These are phyloP conservation scores for Colletotrichum simmondsii DNA, from an alignment of 2,329 filamentous ascomycete species.

Conservation along the genomic window DNA sequence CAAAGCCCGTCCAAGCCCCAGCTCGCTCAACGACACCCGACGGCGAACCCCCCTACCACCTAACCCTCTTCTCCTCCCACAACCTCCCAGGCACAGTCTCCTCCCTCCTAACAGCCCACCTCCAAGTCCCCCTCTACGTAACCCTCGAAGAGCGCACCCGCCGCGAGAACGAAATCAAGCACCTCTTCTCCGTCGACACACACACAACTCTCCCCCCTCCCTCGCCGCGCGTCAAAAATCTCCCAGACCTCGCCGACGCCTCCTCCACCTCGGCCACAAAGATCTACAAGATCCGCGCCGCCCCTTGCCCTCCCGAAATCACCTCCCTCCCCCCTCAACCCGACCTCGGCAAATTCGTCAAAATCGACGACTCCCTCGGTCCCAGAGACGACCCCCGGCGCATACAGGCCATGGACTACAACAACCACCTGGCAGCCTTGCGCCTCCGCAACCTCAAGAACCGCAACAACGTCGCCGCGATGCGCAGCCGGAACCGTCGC, in stretches of 20 bases:
- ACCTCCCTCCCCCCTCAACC: constrained; percentile 42
- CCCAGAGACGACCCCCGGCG: constrained; percentile 28
- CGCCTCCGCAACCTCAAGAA: constrained; percentile 42
- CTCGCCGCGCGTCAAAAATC: constrained; percentile 11
- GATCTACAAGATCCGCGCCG: constrained; percentile 6
- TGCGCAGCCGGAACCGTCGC: constrained; percentile 43
- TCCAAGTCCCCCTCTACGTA: constrained; percentile 37
- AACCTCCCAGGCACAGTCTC: constrained; percentile 13
- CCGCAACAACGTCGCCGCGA: constrained; percentile 52
- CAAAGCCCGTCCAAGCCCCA: neutral
- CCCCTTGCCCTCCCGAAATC: constrained; percentile 19
- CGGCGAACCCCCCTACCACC: neutral
- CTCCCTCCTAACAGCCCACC: constrained; percentile 35
- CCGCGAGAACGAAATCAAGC: constrained; percentile 36
- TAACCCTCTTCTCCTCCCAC: neutral
- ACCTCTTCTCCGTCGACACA: constrained; percentile 38
- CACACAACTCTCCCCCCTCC: constrained; percentile 43
- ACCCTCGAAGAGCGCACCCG: constrained; percentile 32
- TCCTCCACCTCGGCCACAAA: neutral
- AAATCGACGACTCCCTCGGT: constrained; percentile 27
- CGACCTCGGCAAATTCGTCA: constrained; percentile 34
- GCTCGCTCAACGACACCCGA: constrained; percentile 9
- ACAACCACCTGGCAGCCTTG: constrained; percentile 42
- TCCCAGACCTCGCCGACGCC: neutral
- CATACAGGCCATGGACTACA: constrained; percentile 18